Conservation (phyloP, 495 filamentous ascomycete genomes). For the Niebla homalea region DNA sequence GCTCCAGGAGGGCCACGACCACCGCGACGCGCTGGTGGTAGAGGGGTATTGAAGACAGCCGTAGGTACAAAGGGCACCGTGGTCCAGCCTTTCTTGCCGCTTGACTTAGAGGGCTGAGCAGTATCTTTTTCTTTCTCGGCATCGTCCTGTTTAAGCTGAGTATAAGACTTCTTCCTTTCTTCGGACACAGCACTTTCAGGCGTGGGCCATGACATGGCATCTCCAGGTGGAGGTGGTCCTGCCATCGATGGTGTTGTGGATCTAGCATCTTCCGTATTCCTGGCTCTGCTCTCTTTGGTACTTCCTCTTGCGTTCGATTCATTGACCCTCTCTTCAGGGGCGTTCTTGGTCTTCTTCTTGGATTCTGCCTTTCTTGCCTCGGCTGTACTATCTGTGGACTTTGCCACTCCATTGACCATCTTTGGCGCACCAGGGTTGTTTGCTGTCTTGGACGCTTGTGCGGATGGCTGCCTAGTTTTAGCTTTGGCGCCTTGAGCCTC, state of each 20-base stretch:
- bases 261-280: slow-evolving; percentile 35
- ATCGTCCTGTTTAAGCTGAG: slow-evolving; percentile 51
- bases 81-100: slow-evolving; percentile 62
- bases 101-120: slow-evolving; percentile 34
- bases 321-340: slow-evolving; percentile 22
- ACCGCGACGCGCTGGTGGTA: slow-evolving; percentile 53
- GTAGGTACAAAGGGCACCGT: slow-evolving; percentile 59
- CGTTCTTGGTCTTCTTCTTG: slow-evolving; percentile 20
- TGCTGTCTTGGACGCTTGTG: slow-evolving; percentile 18
- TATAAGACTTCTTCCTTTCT: slow-evolving; percentile 56
- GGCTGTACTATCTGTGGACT: slow-evolving; percentile 22
- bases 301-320: slow-evolving; percentile 3
- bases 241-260: slow-evolving; percentile 20
- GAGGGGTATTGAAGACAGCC: slow-evolving; percentile 68
- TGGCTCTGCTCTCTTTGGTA: slow-evolving; percentile 36
- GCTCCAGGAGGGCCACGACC: slow-evolving; percentile 38
- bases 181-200: slow-evolving; percentile 65
- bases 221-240: slow-evolving; percentile 50
- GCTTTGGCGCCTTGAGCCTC: slow-evolving; percentile 55
- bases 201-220: slow-evolving; percentile 77
- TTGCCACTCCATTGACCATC: slow-evolving; percentile 15
- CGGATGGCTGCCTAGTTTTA: slow-evolving; percentile 32
- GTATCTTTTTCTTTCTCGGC: slow-evolving; percentile 36
- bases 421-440: not conserved
- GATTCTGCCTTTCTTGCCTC: slow-evolving; percentile 16